Evolutionary conservation across 805 yeast genomes (phyloP).

Genomic region (Suhomyces emberorum): DNA sequence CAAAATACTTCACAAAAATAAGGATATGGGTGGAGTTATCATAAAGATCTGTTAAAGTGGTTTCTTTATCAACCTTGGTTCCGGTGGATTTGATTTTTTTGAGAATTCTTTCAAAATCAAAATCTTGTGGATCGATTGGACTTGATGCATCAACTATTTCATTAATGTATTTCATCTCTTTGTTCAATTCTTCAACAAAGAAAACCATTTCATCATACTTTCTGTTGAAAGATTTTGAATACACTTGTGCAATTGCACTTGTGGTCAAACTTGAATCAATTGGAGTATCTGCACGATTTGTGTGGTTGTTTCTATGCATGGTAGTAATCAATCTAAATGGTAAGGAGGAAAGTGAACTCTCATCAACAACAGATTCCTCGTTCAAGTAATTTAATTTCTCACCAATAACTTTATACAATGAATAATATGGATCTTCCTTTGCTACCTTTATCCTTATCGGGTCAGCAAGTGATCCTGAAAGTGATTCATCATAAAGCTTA

Average conservation of each 20-base stretch:
- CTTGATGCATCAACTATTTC: constrained; percentile 11
- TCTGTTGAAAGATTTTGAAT: constrained; percentile 43
- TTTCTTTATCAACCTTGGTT: constrained; percentile 6
- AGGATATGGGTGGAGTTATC: constrained; percentile 23
- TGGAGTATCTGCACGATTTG: constrained; percentile 56
- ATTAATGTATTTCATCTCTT: constrained; percentile 35
- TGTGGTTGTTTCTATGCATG: constrained; percentile 65
- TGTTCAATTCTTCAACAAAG: constrained; percentile 60
- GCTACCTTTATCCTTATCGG: constrained; percentile 52
- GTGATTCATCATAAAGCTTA: constrained; percentile 46
- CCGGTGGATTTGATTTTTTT: constrained; percentile 16
- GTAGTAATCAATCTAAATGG: constrained; percentile 62
- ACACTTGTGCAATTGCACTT: constrained; percentile 50
- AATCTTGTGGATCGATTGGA: constrained; percentile 18
- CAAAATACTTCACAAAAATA: constrained; percentile 64
- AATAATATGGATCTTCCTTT: constrained; percentile 52
- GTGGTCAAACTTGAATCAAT: constrained; percentile 28
- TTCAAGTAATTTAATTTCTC: constrained; percentile 37
- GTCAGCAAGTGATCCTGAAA: constrained; percentile 45
- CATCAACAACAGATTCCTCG: constrained; percentile 9
- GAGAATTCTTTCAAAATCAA: constrained; percentile 20
- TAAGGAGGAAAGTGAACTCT: constrained; percentile 4
- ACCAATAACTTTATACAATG: constrained; percentile 50
- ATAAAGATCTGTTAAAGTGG: constrained; percentile 12
- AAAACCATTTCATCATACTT: constrained; percentile 52